These are phyloP conservation scores for Acanthamoeba divionensis DNA, from an alignment of 208 protist species.

Conservation along the genomic window DNA sequence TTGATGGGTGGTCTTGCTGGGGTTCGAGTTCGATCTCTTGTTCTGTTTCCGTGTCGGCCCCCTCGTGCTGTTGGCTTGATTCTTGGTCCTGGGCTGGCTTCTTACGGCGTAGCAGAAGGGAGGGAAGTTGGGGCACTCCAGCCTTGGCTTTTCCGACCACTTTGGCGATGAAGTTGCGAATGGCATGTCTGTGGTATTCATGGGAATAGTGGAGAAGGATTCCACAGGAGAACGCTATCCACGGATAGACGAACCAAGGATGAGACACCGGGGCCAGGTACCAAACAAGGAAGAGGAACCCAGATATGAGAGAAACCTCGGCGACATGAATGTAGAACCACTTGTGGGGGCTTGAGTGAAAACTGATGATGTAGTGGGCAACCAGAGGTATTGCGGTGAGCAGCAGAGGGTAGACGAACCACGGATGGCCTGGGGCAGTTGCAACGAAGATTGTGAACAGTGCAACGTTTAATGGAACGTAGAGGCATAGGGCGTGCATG, in stretches of 20 bases:
- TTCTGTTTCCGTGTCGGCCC: too few relatives aligned
- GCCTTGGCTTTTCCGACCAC: neutral
- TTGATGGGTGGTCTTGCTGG: too few relatives aligned
- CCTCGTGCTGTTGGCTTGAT: too few relatives aligned
- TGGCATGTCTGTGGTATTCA: neutral
- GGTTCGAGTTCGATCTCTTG: too few relatives aligned
- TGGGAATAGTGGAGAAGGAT: neutral
- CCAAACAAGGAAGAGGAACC: conserved; percentile 17
- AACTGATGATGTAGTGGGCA: conserved; percentile 8
- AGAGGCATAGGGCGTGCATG: neutral
- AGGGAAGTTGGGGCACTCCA: neutral
- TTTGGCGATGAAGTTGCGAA: neutral
- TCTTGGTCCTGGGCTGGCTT: too few relatives aligned
- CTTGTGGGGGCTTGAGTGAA: conserved; percentile 28
- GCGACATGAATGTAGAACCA: conserved; percentile 35
- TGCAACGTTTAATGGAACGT: neutral
- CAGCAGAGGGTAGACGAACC: conserved; percentile 37
- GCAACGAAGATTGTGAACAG: conserved; percentile 37
- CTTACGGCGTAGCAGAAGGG: too few relatives aligned
- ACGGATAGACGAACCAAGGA: conserved; percentile 33
- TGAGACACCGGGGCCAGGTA: neutral
- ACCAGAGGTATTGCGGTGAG: conserved; percentile 5
- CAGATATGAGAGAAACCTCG: neutral
- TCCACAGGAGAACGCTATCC: neutral
- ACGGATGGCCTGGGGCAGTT: neutral